Conservation (phyloP, 1,284 basidiomycete genomes). For the Pseudozyma hubeiensis region DNA sequence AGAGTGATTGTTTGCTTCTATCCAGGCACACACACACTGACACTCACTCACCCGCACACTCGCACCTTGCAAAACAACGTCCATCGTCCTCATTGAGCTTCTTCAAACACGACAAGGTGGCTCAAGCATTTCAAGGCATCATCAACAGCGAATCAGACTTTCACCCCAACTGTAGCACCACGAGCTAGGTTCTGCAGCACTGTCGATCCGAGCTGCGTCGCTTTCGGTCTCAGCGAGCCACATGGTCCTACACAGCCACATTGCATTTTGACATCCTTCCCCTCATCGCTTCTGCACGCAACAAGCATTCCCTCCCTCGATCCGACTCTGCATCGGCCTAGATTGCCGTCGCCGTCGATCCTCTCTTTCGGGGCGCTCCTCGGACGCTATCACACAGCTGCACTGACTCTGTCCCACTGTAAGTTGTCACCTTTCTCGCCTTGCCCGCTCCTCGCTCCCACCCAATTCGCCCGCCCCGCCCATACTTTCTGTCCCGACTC, state of each 20-base stretch:
- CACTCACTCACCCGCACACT: not conserved
- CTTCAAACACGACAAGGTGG: too few relatives aligned
- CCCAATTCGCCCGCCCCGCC: not conserved
- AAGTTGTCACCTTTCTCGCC: not conserved
- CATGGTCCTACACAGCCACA: conserved; percentile 47
- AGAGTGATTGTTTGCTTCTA: not conserved
- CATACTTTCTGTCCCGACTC: not conserved
- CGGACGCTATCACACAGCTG: not conserved
- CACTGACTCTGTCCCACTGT: not conserved
- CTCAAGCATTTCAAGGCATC: not conserved
- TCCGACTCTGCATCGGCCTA: not conserved
- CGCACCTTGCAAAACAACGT: too few relatives aligned
- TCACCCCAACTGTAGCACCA: not conserved
- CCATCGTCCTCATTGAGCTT: not conserved
- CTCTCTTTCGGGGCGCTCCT: too few relatives aligned
- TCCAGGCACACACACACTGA: not conserved
- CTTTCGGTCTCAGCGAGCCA: conserved; percentile 34
- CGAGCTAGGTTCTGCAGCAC: conserved; percentile 21
- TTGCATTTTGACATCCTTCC: conserved; percentile 1
- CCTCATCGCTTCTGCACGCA: not conserved
- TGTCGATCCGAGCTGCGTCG: conserved; percentile 46
- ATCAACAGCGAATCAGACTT: too few relatives aligned
- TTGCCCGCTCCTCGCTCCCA: not conserved
- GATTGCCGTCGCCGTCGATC: not conserved
- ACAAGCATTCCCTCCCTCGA: not conserved